Conservation (phyloP, 176 grass and related monocot genomes). For the Guadua angustifolia region DNA sequence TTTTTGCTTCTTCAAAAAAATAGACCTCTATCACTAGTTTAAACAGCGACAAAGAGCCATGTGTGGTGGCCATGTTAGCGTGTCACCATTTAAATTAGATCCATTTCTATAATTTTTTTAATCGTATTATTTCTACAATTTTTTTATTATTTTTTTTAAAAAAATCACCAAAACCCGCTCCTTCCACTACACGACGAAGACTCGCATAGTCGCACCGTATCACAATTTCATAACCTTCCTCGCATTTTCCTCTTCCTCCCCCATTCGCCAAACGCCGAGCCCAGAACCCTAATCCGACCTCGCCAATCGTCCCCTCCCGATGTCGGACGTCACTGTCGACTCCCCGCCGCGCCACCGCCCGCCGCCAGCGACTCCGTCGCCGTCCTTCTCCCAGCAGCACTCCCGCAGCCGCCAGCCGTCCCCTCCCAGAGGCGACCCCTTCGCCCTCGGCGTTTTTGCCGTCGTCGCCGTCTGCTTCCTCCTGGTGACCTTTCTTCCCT, state of each 20-base stretch:
- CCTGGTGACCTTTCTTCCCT: constrained; percentile 39
- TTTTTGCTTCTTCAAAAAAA: too few relatives aligned
- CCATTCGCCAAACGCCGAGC: neutral
- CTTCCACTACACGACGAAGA: too few relatives aligned
- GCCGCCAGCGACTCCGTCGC: constrained; percentile 43
- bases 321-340: constrained; percentile 52
- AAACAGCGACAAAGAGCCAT: too few relatives aligned
- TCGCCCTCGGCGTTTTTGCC: constrained; percentile 47
- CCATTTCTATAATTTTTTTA: too few relatives aligned
- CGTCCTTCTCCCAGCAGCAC: constrained; percentile 41
- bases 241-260: neutral
- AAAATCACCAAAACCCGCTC: too few relatives aligned
- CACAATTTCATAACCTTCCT: too few relatives aligned
- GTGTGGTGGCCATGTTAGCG: too few relatives aligned
- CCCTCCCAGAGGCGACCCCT: constrained; percentile 45
- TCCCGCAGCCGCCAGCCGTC: constrained; percentile 44
- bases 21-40: too few relatives aligned
- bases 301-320: neutral
- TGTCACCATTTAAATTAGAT: too few relatives aligned
- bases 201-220: too few relatives aligned
- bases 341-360: constrained; percentile 34
- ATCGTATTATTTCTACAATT: too few relatives aligned
- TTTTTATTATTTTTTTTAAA: too few relatives aligned
- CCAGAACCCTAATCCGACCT: constrained; percentile 1
- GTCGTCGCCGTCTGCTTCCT: constrained; percentile 60